A percentile compares a stretch with the other conserved stretches of the same genome.
These are phyloP conservation scores for Cornus florida DNA, from an alignment of 148 eudicot genomes.

Conservation along the genomic window DNA sequence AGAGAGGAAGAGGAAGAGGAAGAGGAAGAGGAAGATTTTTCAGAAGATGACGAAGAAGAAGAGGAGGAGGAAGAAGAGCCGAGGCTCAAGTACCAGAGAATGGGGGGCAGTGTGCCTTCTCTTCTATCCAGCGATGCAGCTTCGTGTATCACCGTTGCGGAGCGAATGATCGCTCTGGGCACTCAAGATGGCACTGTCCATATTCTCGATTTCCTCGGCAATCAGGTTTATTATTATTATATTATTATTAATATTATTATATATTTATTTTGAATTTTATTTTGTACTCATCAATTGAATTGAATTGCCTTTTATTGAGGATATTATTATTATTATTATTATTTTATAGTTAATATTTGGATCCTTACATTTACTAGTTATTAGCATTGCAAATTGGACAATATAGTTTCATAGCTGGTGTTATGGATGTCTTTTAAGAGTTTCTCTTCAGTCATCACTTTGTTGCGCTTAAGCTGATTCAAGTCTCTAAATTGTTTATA, in stretches of 20 bases:
- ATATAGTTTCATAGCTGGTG: not conserved
- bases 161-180: conserved; percentile 96
- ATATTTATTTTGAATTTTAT: not conserved
- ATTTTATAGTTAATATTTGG: not conserved
- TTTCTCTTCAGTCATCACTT: not conserved
- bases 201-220: conserved; percentile 93
- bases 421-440: not conserved
- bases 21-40: conserved; percentile 12
- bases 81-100: conserved; percentile 89
- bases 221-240: conserved; percentile 66
- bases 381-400: not conserved
- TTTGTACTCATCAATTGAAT: not conserved
- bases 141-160: conserved; percentile 75
- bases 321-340: conserved; percentile 24
- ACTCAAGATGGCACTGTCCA: conserved; percentile 73
- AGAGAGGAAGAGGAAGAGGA: conserved; percentile 43
- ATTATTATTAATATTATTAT: conserved; percentile 25
- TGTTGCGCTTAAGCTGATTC: not conserved
- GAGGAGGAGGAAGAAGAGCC: conserved; percentile 88
- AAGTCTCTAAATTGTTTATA: not conserved
- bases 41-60: conserved; percentile 45
- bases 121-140: conserved; percentile 67
- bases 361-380: not conserved
- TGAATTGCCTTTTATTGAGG: conserved; percentile 16
- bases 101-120: conserved; percentile 86